Conservation (phyloP, 352 stramenopile species). For the Globisporangium camurandrum region DNA sequence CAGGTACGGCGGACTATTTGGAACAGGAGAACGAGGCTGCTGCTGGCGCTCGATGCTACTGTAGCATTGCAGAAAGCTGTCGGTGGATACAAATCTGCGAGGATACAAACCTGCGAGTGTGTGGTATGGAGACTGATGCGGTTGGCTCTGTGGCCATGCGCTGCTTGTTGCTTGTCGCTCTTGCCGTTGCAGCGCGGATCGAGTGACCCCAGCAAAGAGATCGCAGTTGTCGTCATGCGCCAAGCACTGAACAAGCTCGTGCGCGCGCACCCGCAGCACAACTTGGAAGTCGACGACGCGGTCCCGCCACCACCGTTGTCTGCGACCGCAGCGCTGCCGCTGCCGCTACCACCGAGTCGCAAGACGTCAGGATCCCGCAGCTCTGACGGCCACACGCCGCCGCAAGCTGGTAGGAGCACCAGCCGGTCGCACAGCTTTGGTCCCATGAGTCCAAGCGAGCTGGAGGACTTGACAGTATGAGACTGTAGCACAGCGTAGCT, state of each 20-base stretch:
- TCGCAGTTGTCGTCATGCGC: slow-evolving; percentile 54
- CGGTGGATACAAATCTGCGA: no score
- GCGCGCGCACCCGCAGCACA: slow-evolving; percentile 65
- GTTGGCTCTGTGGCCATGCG: no score
- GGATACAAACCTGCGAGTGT: no score
- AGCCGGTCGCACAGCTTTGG: slow-evolving; percentile 11
- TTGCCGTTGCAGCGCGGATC: slow-evolving; percentile 42
- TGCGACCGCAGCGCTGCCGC: slow-evolving; percentile 4
- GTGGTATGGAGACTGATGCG: no score
- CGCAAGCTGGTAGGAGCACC: neutral
- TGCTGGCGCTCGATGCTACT: no score
- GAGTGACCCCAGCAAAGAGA: slow-evolving; percentile 49
- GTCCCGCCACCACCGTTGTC: no score
- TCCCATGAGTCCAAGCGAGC: slow-evolving; percentile 15
- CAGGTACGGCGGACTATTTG: slow-evolving; percentile 19
- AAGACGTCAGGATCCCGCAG: slow-evolving; percentile 10
- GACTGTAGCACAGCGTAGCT: neutral
- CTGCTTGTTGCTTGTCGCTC: no score
- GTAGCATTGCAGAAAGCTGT: no score
- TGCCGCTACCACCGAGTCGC: slow-evolving; percentile 16
- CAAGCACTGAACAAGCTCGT: slow-evolving; percentile 73
- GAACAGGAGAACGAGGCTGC: no score
- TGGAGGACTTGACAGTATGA: slow-evolving; percentile 23
- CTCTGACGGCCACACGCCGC: slow-evolving; percentile 8
- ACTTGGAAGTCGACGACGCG: slow-evolving; percentile 48